Percentiles rank a stretch among this genome's conserved stretches.
phyloP scores from a whole-genome alignment of 768 basidiomycete species.

The Cystofilobasidium ferigula region DNA sequence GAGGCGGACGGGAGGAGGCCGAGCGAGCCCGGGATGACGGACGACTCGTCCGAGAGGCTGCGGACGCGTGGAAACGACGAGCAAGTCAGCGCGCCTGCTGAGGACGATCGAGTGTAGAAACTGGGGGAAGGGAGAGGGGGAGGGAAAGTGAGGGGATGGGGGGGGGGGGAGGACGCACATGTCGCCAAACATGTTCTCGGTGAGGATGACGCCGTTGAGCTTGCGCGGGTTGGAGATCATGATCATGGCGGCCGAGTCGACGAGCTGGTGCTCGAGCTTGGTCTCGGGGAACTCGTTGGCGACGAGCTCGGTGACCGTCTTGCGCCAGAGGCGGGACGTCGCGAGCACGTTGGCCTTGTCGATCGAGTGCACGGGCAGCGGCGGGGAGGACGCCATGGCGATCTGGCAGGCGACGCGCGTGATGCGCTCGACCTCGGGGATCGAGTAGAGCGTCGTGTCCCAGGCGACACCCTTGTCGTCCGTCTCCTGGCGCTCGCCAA shows the following conservation, averaged over 20 bases:
- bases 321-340: slow-evolving; percentile 85
- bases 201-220: slow-evolving; percentile 87
- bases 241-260: slow-evolving; percentile 93
- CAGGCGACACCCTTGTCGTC: slow-evolving; percentile 58
- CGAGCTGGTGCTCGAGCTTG: slow-evolving; percentile 76
- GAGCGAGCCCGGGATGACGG: slow-evolving; percentile 94
- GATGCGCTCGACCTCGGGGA: slow-evolving; percentile 82
- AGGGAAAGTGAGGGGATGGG: background rate
- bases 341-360: slow-evolving; percentile 99
- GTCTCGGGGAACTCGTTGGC: slow-evolving; percentile 78
- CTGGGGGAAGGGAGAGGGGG: too few relatives aligned
- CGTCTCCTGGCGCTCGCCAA: slow-evolving; percentile 82
- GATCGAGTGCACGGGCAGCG: slow-evolving; percentile 77
- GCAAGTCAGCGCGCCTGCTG: too few relatives aligned
- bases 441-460: slow-evolving; percentile 89
- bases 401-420: slow-evolving; percentile 91
- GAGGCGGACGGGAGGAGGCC: slow-evolving; percentile 94
- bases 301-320: slow-evolving; percentile 75
- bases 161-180: slow-evolving; percentile 54
- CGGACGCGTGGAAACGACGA: background rate
- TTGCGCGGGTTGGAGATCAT: slow-evolving; percentile 81
- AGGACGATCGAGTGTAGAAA: too few relatives aligned
- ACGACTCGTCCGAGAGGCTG: slow-evolving; percentile 90
- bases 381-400: slow-evolving; percentile 68
- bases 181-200: slow-evolving; percentile 92